Percentiles rank a stretch among this genome's conserved stretches.
phyloP scores from a whole-genome alignment of 2,329 filamentous ascomycete genomes.

The Neofusicoccum umdonicola region DNA sequence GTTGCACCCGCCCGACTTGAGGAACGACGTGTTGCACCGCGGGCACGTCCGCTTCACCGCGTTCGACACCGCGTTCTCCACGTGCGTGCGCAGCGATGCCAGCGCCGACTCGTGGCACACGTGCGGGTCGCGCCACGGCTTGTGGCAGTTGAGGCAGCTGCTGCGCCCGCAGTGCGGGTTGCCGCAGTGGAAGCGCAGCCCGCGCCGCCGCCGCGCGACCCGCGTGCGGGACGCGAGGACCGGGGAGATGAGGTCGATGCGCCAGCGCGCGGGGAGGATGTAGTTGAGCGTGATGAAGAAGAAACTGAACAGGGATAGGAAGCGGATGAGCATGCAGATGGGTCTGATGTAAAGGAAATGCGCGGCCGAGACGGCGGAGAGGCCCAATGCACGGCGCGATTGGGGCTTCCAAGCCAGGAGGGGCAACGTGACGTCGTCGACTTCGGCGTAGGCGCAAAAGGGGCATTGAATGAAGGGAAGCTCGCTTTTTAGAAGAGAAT shows the following conservation, averaged over 20 bases:
- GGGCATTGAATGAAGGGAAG: slow-evolving; percentile 80
- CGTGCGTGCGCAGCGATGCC: slow-evolving; percentile 78
- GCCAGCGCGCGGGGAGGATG: slow-evolving; percentile 21
- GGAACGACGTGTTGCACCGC: slow-evolving; percentile 83
- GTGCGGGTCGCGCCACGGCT: slow-evolving; percentile 84
- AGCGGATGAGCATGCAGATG: slow-evolving; percentile 54
- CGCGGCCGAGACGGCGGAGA: background rate
- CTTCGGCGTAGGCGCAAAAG: slow-evolving; percentile 88
- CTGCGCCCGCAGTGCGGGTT: slow-evolving; percentile 64
- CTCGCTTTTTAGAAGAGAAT: slow-evolving; percentile 69
- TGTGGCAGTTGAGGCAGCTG: slow-evolving; percentile 80
- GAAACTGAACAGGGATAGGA: slow-evolving; percentile 58
- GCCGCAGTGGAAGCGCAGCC: slow-evolving; percentile 74
- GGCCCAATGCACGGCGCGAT: slow-evolving; percentile 33
- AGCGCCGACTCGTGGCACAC: slow-evolving; percentile 82
- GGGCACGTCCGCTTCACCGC: slow-evolving; percentile 95
- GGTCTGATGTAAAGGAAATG: background rate
- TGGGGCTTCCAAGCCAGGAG: slow-evolving; percentile 28
- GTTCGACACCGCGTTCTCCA: slow-evolving; percentile 90
- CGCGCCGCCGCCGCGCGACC: slow-evolving; percentile 67
- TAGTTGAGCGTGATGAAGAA: slow-evolving; percentile 31
- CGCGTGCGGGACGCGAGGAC: slow-evolving; percentile 59
- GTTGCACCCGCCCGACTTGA: slow-evolving; percentile 93
- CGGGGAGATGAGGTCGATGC: slow-evolving; percentile 36
- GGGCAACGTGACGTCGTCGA: slow-evolving; percentile 54